These are phyloP conservation scores for Camellia granthamiana DNA, from an alignment of 148 eudicot species.

Conservation along the genomic window DNA sequence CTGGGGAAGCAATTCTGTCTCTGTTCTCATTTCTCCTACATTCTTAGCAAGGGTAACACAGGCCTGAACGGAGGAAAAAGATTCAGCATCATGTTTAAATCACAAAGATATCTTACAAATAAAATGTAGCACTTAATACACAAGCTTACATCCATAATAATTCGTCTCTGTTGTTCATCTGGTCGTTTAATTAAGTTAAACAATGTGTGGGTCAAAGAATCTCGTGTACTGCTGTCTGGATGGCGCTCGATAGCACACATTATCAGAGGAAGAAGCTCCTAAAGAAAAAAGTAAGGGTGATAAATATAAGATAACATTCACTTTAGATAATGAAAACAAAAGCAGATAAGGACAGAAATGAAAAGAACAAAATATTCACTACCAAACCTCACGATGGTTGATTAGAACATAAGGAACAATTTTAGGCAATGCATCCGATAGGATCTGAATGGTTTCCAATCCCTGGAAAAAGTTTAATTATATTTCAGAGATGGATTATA, in stretches of 20 bases:
- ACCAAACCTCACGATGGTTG: conserved; percentile 88
- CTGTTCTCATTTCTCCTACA: conserved; percentile 96
- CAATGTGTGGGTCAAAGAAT: conserved; percentile 91
- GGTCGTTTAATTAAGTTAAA: conserved; percentile 98
- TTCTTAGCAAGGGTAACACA: conserved; percentile 93
- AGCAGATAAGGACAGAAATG: neutral
- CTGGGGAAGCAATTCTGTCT: conserved; percentile 98
- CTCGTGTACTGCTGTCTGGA: conserved; percentile 87
- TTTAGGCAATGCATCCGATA: conserved; percentile 91
- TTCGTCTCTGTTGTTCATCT: conserved; percentile 93
- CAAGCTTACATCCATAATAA: conserved; percentile 91
- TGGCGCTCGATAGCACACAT: conserved; percentile 99
- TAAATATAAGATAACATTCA: conserved; percentile 8
- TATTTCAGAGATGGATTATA: conserved; percentile 9
- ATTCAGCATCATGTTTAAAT: conserved; percentile 2
- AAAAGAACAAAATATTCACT: conserved; percentile 14
- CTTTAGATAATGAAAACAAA: neutral
- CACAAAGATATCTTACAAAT: conserved; percentile 5
- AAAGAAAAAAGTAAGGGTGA: conserved; percentile 20
- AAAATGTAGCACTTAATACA: neutral
- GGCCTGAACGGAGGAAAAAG: conserved; percentile 46
- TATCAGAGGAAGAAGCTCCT: conserved; percentile 99
- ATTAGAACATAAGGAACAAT: conserved; percentile 97
- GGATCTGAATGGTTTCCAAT: conserved; percentile 85
- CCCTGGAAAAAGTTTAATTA: conserved; percentile 48